phyloP scores from a whole-genome alignment of 768 basidiomycete species.

The Phylloporus sp. region DNA sequence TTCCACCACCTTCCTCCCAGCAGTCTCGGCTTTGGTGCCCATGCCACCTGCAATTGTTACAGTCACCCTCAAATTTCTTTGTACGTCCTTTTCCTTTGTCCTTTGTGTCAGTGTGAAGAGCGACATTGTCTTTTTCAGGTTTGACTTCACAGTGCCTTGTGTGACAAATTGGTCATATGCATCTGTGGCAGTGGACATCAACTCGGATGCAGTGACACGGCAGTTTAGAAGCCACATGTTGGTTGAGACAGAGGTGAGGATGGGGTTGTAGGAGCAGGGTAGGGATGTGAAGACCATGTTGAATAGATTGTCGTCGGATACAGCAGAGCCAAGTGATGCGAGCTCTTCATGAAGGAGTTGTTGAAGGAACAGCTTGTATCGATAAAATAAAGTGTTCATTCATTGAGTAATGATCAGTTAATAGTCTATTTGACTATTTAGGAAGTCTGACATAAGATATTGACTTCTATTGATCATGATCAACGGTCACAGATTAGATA shows the following conservation, averaged over 20 bases:
- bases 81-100: not conserved
- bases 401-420: too few relatives aligned
- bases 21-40: constrained; percentile 1
- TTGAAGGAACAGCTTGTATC: too few relatives aligned
- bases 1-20: constrained; percentile 10
- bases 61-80: not conserved
- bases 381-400: too few relatives aligned
- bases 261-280: constrained; percentile 29
- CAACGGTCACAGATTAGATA: too few relatives aligned
- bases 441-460: too few relatives aligned
- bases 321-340: constrained; percentile 29
- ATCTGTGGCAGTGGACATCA: not conserved
- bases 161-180: not conserved
- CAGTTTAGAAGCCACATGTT: not conserved
- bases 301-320: constrained; percentile 30
- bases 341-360: too few relatives aligned
- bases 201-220: not conserved
- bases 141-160: not conserved
- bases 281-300: constrained; percentile 36
- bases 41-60: constrained; percentile 2
- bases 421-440: too few relatives aligned
- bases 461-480: too few relatives aligned
- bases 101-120: not conserved
- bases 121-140: not conserved
- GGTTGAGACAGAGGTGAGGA: not conserved